Evolutionary conservation across 176 grass and related monocot genomes (phyloP), one percentile per base, ranked within the genome.

Genomic region (Hsuehochloa calcarea): DNA sequence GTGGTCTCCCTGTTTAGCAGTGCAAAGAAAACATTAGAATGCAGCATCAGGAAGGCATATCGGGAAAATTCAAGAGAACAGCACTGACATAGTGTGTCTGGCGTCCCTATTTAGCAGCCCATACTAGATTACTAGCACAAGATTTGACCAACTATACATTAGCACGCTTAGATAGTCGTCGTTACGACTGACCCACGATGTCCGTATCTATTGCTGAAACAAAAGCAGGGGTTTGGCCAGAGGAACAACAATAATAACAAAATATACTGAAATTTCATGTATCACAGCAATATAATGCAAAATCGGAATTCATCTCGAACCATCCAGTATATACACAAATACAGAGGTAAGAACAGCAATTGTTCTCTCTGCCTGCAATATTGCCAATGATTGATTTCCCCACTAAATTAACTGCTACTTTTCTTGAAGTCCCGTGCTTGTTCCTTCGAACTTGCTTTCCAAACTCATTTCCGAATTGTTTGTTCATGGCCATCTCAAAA

Each of bases 291-390:
- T 11, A 59, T 79, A 74, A 27, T 79, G 17, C 68, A 84, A 80
- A 86, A 70, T 77, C 14, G 1, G 45, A 60, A 84, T 70, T 69
- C 45, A 87, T 70, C 61, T 84, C 27, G 22, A 83, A 72, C 65
- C 47, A 79, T 84, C 35, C 69, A 84, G 31, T 81, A 91, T 88
- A 52, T 85, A 87, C 70, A 91, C 25, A 87, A 64, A 84, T 66
- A 79, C 80, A 79, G 31, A 83, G 43, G 38, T 64, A 22, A 70
- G 39, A 84, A 75, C 51, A 84, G 35, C 80, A 84, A 44, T 14
- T 75, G 68, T 15, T 80, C 50, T 68, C 68, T 45, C 68, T 37
- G 65, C 75, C 85, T 69, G 87, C 29, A 90, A 74, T 80, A 67
- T 84, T 78, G 59, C 16, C 14, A 50, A 72, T 5, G 46, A 65